Evolutionary conservation across 208 protist genomes (phyloP).

Genomic region (Kentomonas sorsogonicus): DNA sequence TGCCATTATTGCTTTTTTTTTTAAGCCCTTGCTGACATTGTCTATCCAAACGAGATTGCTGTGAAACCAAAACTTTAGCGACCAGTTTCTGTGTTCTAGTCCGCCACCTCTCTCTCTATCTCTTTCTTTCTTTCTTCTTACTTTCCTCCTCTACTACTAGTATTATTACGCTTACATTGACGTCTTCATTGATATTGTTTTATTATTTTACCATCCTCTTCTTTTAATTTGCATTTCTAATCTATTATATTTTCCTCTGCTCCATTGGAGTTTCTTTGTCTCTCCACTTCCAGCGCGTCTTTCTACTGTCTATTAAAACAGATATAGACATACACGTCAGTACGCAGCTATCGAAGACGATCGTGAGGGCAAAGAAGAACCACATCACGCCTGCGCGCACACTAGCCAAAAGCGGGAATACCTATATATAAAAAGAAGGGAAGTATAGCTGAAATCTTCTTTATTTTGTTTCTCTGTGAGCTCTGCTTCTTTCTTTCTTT

Average conservation of each 20-base stretch:
- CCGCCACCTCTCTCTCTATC: neutral
- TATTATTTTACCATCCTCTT: neutral
- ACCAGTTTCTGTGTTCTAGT: neutral
- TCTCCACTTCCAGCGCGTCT: no score
- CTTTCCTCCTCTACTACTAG: neutral
- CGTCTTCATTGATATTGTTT: neutral
- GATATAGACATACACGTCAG: neutral
- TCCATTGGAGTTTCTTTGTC: neutral
- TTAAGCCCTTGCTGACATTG: neutral
- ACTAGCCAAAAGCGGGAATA: no score
- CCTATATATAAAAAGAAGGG: slow-evolving; percentile 4
- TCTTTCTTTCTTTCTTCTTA: neutral
- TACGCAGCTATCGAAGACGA: no score
- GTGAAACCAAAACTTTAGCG: no score
- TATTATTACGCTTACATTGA: neutral
- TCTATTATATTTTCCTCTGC: neutral
- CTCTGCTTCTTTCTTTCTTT: slow-evolving; percentile 11
- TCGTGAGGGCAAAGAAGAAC: no score
- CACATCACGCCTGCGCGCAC: no score
- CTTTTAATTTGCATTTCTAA: neutral
- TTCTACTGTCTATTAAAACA: neutral
- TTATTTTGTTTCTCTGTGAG: neutral
- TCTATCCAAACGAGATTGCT: neutral
- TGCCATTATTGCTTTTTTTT: neutral
- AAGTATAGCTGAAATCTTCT: slow-evolving; percentile 4